phyloP scores from a whole-genome alignment of 1,284 basidiomycete species.

The Ganoderma multipileum region DNA sequence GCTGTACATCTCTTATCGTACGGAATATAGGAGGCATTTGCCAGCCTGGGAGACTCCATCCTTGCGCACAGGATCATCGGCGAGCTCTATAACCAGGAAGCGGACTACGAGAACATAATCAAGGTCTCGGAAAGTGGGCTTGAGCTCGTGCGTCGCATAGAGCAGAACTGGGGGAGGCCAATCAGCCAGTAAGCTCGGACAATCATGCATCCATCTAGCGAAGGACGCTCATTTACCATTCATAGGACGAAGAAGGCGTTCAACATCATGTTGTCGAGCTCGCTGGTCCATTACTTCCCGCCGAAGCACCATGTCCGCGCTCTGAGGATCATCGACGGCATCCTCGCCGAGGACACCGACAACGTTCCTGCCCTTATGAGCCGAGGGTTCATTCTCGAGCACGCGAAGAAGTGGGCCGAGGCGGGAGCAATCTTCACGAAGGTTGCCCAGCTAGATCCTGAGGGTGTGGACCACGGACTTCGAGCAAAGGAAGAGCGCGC shows the following conservation, averaged over 20 bases:
- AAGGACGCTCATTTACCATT: constrained; percentile 3
- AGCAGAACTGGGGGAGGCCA: constrained; percentile 64
- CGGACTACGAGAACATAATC: constrained; percentile 81
- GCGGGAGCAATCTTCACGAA: constrained; percentile 69
- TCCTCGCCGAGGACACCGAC: constrained; percentile 67
- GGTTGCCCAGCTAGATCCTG: constrained; percentile 54
- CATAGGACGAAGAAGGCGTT: constrained; percentile 66
- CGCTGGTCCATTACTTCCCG: constrained; percentile 86
- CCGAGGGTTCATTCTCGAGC: constrained; percentile 77
- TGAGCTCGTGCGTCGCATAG: constrained; percentile 61
- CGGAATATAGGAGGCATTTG: constrained; percentile 62
- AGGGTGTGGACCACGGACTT: constrained; percentile 57
- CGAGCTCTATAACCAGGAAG: constrained; percentile 77
- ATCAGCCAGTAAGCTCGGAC: constrained; percentile 54
- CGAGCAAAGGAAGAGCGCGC: constrained; percentile 85
- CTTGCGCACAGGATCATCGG: constrained; percentile 77
- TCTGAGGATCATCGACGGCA: constrained; percentile 72
- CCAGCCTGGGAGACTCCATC: constrained; percentile 64
- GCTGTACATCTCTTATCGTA: constrained; percentile 9
- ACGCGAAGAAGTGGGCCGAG: constrained; percentile 71
- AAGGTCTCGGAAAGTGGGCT: constrained; percentile 76
- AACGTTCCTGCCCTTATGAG: constrained; percentile 78
- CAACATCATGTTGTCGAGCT: constrained; percentile 70
- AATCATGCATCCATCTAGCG: constrained; percentile 5
- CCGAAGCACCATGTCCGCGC: constrained; percentile 92